Conservation (phyloP, 202 grass and related monocot species). For the Hordeum pubiflorum region DNA sequence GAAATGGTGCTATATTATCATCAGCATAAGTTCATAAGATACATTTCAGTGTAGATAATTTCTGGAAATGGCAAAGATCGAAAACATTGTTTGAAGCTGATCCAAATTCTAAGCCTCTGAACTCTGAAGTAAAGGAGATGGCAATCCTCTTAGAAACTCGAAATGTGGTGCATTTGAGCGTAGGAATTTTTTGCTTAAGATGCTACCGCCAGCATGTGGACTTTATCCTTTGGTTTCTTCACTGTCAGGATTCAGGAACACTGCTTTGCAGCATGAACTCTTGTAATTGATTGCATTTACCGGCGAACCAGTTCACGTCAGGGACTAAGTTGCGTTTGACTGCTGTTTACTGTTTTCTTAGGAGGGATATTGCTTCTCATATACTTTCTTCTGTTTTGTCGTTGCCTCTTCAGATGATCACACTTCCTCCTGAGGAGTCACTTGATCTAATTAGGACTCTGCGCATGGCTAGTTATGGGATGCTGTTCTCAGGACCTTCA, state of each 20-base stretch:
- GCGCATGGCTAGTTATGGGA: constrained; percentile 84
- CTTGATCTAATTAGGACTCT: constrained; percentile 64
- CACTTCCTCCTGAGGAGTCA: constrained; percentile 38
- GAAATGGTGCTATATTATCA: neutral
- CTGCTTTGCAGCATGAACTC: neutral
- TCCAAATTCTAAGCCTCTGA: neutral
- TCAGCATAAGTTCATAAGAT: neutral
- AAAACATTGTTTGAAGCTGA: neutral
- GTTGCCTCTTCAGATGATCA: constrained; percentile 61
- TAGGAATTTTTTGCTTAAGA: neutral
- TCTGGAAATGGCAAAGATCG: neutral
- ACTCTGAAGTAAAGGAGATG: neutral
- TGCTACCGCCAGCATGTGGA: neutral
- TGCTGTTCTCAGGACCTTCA: constrained; percentile 77
- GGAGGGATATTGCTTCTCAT: constrained; percentile 3
- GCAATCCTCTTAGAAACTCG: neutral
- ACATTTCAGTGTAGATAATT: neutral
- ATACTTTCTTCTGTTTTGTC: constrained; percentile 21
- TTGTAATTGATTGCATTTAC: neutral
- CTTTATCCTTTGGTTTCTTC: neutral
- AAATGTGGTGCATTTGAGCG: neutral
- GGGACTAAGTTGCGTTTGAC: neutral
- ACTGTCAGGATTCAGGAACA: neutral
- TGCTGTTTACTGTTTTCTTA: neutral
- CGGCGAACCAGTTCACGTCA: neutral